Percentiles rank a stretch among this genome's conserved stretches.
These are phyloP conservation scores for Scolecobasidium constrictum DNA, from an alignment of 2,329 filamentous ascomycete genomes.

Conservation along the genomic window DNA sequence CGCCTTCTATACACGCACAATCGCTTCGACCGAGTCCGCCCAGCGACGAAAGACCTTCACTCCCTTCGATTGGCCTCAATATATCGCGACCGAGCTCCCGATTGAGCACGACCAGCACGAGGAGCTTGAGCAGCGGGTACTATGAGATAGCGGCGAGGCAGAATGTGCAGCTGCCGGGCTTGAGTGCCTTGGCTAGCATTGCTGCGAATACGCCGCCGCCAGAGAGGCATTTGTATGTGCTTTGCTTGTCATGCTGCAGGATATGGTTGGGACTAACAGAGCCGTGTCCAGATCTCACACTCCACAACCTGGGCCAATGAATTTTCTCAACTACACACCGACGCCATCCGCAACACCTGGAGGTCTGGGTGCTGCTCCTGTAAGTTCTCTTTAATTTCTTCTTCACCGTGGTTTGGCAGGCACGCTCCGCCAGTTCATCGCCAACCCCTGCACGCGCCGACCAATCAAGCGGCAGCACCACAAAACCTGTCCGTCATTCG, in stretches of 20 bases:
- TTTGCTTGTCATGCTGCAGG: background rate
- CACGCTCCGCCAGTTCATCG: constrained; percentile 28
- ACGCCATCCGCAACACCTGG: constrained; percentile 55
- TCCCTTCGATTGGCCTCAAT: constrained; percentile 37
- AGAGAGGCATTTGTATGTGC: background rate
- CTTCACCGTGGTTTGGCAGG: constrained; percentile 16
- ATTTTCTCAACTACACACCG: constrained; percentile 30
- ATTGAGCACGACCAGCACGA: constrained; percentile 29
- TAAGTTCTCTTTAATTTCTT: constrained; percentile 33
- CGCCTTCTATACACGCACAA: constrained; percentile 39
- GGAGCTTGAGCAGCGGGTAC: constrained; percentile 3
- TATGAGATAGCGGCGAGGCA: constrained; percentile 19
- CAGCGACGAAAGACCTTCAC: constrained; percentile 12
- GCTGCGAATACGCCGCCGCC: constrained; percentile 34
- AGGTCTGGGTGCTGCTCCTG: constrained; percentile 49
- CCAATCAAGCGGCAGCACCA: constrained; percentile 8
- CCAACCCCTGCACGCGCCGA: constrained; percentile 6
- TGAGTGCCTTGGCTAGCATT: constrained; percentile 50
- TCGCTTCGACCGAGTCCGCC: constrained; percentile 35
- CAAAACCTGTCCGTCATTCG: no score
- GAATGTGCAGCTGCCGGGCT: constrained; percentile 41
- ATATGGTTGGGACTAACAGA: no score
- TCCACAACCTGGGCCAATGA: background rate
- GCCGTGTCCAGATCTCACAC: background rate
- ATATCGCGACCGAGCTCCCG: constrained; percentile 43